phyloP scores from a whole-genome alignment of 169 alveolate genomes.

The Eimeria nieschulzi region DNA sequence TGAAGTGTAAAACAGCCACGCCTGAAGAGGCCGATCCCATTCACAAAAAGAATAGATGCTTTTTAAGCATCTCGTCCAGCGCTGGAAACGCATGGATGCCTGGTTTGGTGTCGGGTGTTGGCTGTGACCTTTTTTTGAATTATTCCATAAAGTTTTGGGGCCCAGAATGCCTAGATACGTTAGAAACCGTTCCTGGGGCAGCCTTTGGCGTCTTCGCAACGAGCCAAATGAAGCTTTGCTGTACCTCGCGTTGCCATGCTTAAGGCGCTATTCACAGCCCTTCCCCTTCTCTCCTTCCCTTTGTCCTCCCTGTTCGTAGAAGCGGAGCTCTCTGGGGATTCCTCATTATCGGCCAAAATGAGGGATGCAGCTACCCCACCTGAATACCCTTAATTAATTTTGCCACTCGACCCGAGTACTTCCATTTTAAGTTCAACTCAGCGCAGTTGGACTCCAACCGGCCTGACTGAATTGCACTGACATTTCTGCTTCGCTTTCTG shows the following conservation, averaged over 20 bases:
- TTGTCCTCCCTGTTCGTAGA: background rate
- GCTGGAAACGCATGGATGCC: no score
- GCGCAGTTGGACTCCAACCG: background rate
- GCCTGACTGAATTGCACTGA: conserved; percentile 12
- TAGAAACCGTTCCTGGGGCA: no score
- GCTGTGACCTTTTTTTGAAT: no score
- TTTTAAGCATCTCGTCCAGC: no score
- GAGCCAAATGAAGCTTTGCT: background rate
- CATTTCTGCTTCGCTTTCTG: background rate
- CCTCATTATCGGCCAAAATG: conserved; percentile 7
- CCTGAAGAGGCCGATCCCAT: conserved; percentile 1
- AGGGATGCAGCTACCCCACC: conserved; percentile 64
- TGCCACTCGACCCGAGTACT: conserved; percentile 41
- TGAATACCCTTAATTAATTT: conserved; percentile 5
- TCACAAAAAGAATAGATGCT: background rate
- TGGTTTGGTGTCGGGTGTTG: no score
- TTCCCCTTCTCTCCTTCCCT: background rate
- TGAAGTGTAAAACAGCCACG: conserved; percentile 47
- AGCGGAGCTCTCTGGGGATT: background rate
- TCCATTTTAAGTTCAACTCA: conserved; percentile 53
- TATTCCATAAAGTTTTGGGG: no score
- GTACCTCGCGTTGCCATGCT: conserved; percentile 39
- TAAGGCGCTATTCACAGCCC: conserved; percentile 45
- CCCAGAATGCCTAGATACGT: no score
- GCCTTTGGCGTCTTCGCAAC: background rate